A percentile compares a stretch with the other conserved stretches of the same genome.
These are phyloP conservation scores for Fraxinus velutina DNA, from an alignment of 305 asterid species.

Conservation along the genomic window DNA sequence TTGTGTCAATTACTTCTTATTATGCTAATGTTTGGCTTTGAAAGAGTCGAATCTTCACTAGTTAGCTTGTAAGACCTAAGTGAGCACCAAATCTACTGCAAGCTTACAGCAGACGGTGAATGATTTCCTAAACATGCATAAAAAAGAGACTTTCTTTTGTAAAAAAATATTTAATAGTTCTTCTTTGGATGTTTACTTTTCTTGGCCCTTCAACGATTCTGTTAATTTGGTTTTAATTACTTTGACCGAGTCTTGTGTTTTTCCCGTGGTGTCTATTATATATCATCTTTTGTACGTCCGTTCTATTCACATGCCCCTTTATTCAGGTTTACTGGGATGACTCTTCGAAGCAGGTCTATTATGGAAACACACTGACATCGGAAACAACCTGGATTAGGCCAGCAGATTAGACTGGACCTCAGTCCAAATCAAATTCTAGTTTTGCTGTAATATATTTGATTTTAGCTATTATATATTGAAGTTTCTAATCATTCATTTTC, in stretches of 20 bases:
- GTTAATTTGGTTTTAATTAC: neutral
- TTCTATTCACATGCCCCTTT: neutral
- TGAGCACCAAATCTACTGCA: neutral
- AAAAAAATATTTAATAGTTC: neutral
- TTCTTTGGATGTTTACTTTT: neutral
- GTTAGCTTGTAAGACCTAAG: neutral
- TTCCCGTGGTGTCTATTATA: neutral
- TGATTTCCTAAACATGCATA: neutral
- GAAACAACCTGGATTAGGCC: constrained; percentile 91
- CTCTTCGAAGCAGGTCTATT: constrained; percentile 70
- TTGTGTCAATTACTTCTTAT: neutral
- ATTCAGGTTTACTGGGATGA: constrained; percentile 85
- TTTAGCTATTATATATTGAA: neutral
- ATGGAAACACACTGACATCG: constrained; percentile 67
- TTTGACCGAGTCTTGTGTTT: neutral
- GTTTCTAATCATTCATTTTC: neutral
- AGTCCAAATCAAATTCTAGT: neutral
- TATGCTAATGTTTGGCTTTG: neutral
- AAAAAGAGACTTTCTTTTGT: neutral
- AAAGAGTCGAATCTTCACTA: neutral
- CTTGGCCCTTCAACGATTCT: neutral
- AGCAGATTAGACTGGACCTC: constrained; percentile 28
- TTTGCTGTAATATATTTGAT: neutral
- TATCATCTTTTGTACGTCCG: neutral
- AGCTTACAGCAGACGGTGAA: neutral